Percentiles rank a stretch among this genome's conserved stretches.
Evolutionary conservation across 345 rosid species (phyloP).

Genomic region (Bretschneidera sinensis): DNA sequence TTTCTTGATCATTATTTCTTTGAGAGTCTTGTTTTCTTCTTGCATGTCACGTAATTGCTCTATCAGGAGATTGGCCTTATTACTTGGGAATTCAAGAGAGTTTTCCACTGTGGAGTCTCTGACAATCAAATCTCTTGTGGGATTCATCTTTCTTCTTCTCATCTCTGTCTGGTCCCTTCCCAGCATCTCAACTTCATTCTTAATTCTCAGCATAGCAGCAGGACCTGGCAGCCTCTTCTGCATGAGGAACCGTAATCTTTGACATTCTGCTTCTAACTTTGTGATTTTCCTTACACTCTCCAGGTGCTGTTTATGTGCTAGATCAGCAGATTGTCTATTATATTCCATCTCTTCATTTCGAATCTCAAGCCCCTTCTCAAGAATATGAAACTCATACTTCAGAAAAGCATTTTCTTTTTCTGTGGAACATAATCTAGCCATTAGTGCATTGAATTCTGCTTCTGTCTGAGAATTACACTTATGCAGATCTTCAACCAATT

Average conservation of each 20-base stretch:
- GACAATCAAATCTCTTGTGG: slow-evolving; percentile 44
- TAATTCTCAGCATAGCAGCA: slow-evolving; percentile 40
- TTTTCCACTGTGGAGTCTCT: slow-evolving; percentile 28
- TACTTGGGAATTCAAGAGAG: slow-evolving; percentile 34
- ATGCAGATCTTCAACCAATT: slow-evolving; percentile 45
- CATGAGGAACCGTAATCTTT: slow-evolving; percentile 49
- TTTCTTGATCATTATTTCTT: slow-evolving; percentile 51
- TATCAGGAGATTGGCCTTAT: slow-evolving; percentile 38
- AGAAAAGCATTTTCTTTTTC: slow-evolving; percentile 89
- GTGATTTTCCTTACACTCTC: slow-evolving; percentile 56
- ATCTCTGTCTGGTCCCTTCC: slow-evolving; percentile 35
- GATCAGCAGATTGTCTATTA: slow-evolving; percentile 52
- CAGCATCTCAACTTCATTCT: slow-evolving; percentile 39
- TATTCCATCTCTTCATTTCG: slow-evolving; percentile 78
- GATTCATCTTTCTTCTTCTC: slow-evolving; percentile 38
- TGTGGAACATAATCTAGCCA: slow-evolving; percentile 54
- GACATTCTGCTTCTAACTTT: slow-evolving; percentile 79
- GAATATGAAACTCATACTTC: slow-evolving; percentile 71
- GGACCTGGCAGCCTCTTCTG: slow-evolving; percentile 64
- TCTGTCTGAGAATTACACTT: slow-evolving; percentile 45
- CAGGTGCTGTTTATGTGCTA: slow-evolving; percentile 59
- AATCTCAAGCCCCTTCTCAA: slow-evolving; percentile 79
- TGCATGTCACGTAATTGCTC: slow-evolving; percentile 55
- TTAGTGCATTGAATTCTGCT: slow-evolving; percentile 60
- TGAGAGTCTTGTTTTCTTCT: slow-evolving; percentile 72